Conservation (phyloP, 139 green algal species). For the Haematococcus lacustris region DNA sequence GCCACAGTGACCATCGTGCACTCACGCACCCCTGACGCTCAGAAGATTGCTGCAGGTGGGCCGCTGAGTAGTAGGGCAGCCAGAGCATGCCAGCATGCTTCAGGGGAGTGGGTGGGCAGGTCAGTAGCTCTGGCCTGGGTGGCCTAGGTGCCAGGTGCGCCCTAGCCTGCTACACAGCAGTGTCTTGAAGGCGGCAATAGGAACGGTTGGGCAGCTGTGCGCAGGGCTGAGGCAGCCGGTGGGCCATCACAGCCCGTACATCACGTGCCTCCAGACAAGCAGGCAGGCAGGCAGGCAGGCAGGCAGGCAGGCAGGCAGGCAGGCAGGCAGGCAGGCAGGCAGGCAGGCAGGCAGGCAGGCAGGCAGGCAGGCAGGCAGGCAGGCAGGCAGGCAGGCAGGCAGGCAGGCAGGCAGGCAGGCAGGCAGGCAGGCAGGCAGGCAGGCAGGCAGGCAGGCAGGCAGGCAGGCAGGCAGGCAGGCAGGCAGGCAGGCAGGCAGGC, state of each 20-base stretch:
- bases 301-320: background rate
- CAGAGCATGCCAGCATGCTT: too few relatives aligned
- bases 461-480: background rate
- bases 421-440: background rate
- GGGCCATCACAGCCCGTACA: too few relatives aligned
- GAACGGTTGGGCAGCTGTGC: too few relatives aligned
- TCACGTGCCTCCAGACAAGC: background rate
- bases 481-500: background rate
- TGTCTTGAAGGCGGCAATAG: too few relatives aligned
- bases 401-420: background rate
- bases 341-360: background rate
- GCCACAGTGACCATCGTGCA: constrained; percentile 77
- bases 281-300: background rate
- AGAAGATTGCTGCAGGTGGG: constrained; percentile 45
- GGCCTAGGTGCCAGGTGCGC: too few relatives aligned
- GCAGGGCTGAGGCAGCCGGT: too few relatives aligned
- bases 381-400: background rate
- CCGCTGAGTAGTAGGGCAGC: too few relatives aligned
- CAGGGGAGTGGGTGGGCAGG: too few relatives aligned
- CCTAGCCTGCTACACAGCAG: too few relatives aligned
- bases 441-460: background rate
- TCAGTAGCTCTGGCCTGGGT: too few relatives aligned
- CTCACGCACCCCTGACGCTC: constrained; percentile 41
- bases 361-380: background rate
- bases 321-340: background rate